Evolutionary conservation across 768 basidiomycete species (phyloP), one percentile per base, ranked within the genome.

Genomic region (Russula compacta): DNA sequence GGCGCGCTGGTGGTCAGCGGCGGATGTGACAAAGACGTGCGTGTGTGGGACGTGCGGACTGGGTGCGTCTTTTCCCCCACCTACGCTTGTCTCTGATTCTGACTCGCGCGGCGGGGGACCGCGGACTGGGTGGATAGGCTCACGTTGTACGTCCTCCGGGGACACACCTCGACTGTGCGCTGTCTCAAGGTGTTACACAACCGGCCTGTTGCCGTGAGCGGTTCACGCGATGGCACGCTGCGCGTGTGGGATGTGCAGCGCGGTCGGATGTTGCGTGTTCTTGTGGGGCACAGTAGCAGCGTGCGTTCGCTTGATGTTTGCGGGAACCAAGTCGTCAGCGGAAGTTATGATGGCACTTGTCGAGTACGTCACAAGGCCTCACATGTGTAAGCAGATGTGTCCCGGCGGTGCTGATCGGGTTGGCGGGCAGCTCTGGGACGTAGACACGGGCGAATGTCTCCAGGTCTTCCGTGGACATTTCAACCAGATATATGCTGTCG

Each of bases 191-290:
- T 92, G 14, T 73, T 98, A 53, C 87, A 95, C 70, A 85, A 86
- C 42, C 81, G 90, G 11, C 93, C 95, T 0, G 80, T 95, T 54
- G 94, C 92, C 0, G 84, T 99, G 38, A 89, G 89, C 0, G 95
- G 94, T 50, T 92, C 92, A 38, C 81, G 95, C 17, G 95, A 98
- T 67, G 76, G 80, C 15, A 92, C 90, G 4, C 69, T 98, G 42
- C 80, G 92, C 1, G 90, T 97, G 0, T 99, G 95, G 95, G 91
- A 99, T 71, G 81, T 99, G 38, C 89, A 92, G 71, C 79, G 77
- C 12, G 95, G 95, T 0, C 76, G 80, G 49, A 73, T 82, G 59
- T 69, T 90, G 38, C 77, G 82, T 17, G 76, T 85, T 7, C 77
- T 99, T 36, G 72, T 76, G 19, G 95, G 95, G 0, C 95, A 99